These are phyloP conservation scores for Balansia obtecta DNA, from an alignment of 2,329 filamentous ascomycete species.

Conservation along the genomic window DNA sequence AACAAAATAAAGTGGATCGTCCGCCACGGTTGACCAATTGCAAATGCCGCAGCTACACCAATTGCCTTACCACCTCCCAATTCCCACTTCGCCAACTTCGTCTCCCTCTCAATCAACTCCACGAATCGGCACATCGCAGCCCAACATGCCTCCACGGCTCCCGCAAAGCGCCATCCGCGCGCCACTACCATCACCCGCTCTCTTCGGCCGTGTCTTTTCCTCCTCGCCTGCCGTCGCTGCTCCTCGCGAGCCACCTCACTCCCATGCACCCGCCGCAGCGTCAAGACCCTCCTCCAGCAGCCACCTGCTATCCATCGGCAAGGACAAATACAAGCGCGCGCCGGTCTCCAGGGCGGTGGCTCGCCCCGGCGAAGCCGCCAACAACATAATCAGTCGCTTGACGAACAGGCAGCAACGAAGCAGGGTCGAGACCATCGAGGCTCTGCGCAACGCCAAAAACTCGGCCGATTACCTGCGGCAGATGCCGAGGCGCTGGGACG, in stretches of 20 bases:
- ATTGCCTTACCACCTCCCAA: not conserved
- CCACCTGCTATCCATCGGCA: slow-evolving; percentile 13
- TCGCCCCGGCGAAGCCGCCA: slow-evolving; percentile 15
- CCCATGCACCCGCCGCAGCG: not conserved
- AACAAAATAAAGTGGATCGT: not conserved
- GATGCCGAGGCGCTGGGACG: slow-evolving; percentile 57
- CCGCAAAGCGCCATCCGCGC: slow-evolving; percentile 14
- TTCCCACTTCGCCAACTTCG: not conserved
- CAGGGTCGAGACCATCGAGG: slow-evolving; percentile 15
- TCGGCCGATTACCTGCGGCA: slow-evolving; percentile 46
- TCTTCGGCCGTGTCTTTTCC: slow-evolving; percentile 17
- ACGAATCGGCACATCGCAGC: not conserved
- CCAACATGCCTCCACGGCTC: slow-evolving; percentile 29
- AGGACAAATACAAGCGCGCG: slow-evolving; percentile 9
- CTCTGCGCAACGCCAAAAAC: slow-evolving; percentile 24
- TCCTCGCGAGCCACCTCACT: slow-evolving; percentile 11
- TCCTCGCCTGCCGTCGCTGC: slow-evolving; percentile 15
- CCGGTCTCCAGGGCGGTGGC: not conserved
- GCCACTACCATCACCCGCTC: slow-evolving; percentile 1
- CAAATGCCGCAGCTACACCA: not conserved
- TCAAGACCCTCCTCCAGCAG: slow-evolving; percentile 10
- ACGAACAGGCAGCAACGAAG: slow-evolving; percentile 21
- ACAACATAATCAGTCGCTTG: slow-evolving; percentile 16
- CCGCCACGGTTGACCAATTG: not conserved
- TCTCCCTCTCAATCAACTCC: slow-evolving; percentile 2